Base-by-base conservation (phyloP, 371 early-diverging fungal species). In the Lichtheimia hyalospora region DNA sequence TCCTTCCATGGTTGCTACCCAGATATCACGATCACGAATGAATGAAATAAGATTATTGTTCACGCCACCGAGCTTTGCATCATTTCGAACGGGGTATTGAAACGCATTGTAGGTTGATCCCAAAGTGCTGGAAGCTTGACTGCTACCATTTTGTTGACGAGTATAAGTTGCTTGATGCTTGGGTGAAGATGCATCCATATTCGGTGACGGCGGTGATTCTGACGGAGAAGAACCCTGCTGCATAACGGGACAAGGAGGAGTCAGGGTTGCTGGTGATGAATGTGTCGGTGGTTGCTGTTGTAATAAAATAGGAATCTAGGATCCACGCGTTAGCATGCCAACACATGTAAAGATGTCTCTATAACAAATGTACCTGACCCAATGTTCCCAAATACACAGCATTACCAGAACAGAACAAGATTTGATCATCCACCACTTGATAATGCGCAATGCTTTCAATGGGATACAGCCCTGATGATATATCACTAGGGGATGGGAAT, bases 21-120 rank as follows among this genome's bases (percentile, higher is more conserved):
- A 91, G 21, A 91, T 71, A 68, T 91, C 87, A 40, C 85, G 69
- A 50, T 87, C 61, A 6, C 84, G 73, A 2, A 88, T 75, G 66
- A 87, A 91, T 1, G 89, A 76, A 15, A 89, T 70, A 6, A 83
- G 69, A 52, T 85, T 66, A 25, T 66, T 58, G 39, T 74, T 54
- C 13, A 62, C 46, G 7, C 87, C 86, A 16, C 89, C 89, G 12
- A 91, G 62, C 60, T 88, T 84, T 1, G 88, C 82, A 62, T 91
- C 89, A 4, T 61, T 41, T 49, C 80, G 58, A 3, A 52, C 41
- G 1, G 53, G 52, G 21, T 20, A 49, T 28, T 23, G 52, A 34
- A 34, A 34, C 21, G 55, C n/a, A 49, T 51, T 28, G 60, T 14
- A 16, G 34, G 24, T 21, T 49, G 28, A 28, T 28, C 34, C 34